A percentile compares a stretch with the other conserved stretches of the same genome.
These are phyloP conservation scores for Withania somnifera DNA, from an alignment of 305 asterid genomes.

Conservation along the genomic window DNA sequence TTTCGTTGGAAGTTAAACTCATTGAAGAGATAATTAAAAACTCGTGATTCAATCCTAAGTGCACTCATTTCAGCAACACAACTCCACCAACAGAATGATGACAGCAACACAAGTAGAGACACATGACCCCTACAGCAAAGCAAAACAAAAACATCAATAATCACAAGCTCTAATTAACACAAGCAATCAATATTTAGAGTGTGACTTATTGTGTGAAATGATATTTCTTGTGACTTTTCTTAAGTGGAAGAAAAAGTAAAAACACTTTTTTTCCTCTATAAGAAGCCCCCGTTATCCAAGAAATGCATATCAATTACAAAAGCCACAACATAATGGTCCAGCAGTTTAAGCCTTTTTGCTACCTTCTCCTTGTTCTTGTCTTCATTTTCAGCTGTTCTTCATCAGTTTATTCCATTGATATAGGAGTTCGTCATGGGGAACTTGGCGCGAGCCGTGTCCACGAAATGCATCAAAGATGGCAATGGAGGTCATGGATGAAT, in stretches of 20 bases:
- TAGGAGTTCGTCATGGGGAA: not conserved
- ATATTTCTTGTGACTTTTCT: conserved; percentile 27
- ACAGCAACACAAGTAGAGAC: conserved; percentile 2
- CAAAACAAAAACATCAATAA: not conserved
- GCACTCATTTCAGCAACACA: not conserved
- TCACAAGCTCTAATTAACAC: not conserved
- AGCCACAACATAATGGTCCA: conserved; percentile 17
- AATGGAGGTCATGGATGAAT: conserved; percentile 34
- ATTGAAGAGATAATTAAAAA: not conserved
- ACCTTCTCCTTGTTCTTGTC: conserved; percentile 22
- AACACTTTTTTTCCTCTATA: conserved; percentile 8
- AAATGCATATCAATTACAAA: not conserved
- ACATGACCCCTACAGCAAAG: conserved; percentile 11
- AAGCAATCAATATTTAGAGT: conserved; percentile 3
- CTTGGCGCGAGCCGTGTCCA: not conserved
- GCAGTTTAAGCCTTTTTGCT: conserved; percentile 9
- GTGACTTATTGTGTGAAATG: conserved; percentile 6
- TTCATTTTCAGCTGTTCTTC: conserved; percentile 18
- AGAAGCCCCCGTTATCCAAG: conserved; percentile 1
- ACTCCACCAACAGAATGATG: conserved; percentile 12
- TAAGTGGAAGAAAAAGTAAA: conserved; percentile 32
- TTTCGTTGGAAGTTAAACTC: not conserved
- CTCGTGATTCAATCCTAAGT: not conserved
- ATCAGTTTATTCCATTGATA: conserved; percentile 5
- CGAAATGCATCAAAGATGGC: conserved; percentile 18